Conservation (phyloP, 1,139 yeast genomes). For the Hyphopichia pseudoburtonii region DNA sequence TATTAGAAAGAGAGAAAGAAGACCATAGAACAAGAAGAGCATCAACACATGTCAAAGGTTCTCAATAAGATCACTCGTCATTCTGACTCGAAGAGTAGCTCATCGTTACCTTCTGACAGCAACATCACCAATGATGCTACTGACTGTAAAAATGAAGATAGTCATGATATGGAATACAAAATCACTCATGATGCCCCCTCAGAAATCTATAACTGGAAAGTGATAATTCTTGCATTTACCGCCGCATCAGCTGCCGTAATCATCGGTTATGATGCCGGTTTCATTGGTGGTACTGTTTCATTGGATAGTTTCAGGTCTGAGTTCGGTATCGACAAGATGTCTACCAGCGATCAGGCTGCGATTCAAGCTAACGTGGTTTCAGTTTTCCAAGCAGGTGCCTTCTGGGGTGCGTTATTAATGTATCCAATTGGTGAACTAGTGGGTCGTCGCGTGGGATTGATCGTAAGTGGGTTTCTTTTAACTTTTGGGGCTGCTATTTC, state of each 20-base stretch:
- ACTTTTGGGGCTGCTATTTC: conserved; percentile 45
- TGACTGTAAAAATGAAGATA: no score
- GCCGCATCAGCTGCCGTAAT: conserved; percentile 33
- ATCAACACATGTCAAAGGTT: no score
- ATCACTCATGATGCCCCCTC: no score
- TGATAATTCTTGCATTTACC: conserved; percentile 21
- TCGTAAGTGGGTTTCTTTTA: conserved; percentile 32
- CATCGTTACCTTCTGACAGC: no score
- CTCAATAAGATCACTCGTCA: no score
- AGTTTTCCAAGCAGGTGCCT: conserved; percentile 37
- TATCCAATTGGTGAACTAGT: conserved; percentile 28
- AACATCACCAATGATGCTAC: no score
- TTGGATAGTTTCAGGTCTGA: conserved; percentile 25
- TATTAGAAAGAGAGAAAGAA: no score
- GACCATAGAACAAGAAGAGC: no score
- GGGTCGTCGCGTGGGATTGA: conserved; percentile 28
- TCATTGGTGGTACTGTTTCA: conserved; percentile 33
- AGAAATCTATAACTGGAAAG: conserved; percentile 22
- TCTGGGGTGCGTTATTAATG: conserved; percentile 28
- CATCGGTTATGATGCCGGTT: conserved; percentile 37
- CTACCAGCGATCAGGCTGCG: conserved; percentile 11
- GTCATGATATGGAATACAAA: no score
- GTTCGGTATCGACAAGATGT: conserved; percentile 23
- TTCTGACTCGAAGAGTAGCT: no score
- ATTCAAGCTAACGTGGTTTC: conserved; percentile 32